A percentile compares a stretch with the other conserved stretches of the same genome.
phyloP scores from a whole-genome alignment of 345 rosid species.

The Gossypium sturtianum region DNA sequence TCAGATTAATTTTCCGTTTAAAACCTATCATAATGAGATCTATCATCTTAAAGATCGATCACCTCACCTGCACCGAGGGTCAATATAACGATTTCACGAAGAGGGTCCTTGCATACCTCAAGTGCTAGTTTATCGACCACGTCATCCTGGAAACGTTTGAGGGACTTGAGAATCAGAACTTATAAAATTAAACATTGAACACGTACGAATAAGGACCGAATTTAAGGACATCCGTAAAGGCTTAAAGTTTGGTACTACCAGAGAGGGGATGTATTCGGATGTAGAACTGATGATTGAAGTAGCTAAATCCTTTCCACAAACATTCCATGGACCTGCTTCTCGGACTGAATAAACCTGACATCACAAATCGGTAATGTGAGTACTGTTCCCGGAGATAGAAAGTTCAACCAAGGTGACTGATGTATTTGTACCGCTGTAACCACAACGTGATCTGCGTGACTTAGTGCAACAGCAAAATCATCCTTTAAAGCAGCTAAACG shows the following conservation, averaged over 20 bases:
- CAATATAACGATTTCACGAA: slow-evolving; percentile 11
- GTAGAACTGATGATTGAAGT: slow-evolving; percentile 16
- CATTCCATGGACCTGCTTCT: slow-evolving; percentile 21
- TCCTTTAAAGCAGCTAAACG: slow-evolving; percentile 22
- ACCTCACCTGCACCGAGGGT: slow-evolving; percentile 25
- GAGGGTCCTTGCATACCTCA: slow-evolving; percentile 19
- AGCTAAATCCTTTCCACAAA: slow-evolving; percentile 33
- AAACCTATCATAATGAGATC: too few species aligned
- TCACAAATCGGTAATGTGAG: background rate
- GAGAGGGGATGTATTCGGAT: slow-evolving; percentile 25
- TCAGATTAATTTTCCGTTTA: background rate
- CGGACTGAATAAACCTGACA: slow-evolving; percentile 32
- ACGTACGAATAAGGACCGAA: too few species aligned
- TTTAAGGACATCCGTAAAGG: background rate
- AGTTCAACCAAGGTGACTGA: background rate
- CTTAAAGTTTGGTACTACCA: slow-evolving; percentile 15
- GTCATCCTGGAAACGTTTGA: slow-evolving; percentile 9
- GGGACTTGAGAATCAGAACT: background rate
- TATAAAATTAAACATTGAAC: too few species aligned
- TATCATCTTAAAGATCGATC: background rate
- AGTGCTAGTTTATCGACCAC: slow-evolving; percentile 21
- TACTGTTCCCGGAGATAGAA: background rate
- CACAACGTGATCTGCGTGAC: slow-evolving; percentile 23
- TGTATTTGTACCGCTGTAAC: slow-evolving; percentile 21
- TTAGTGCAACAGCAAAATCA: slow-evolving; percentile 20